phyloP scores from a whole-genome alignment of 805 yeast species.

The Maudiozyma barnettii region DNA sequence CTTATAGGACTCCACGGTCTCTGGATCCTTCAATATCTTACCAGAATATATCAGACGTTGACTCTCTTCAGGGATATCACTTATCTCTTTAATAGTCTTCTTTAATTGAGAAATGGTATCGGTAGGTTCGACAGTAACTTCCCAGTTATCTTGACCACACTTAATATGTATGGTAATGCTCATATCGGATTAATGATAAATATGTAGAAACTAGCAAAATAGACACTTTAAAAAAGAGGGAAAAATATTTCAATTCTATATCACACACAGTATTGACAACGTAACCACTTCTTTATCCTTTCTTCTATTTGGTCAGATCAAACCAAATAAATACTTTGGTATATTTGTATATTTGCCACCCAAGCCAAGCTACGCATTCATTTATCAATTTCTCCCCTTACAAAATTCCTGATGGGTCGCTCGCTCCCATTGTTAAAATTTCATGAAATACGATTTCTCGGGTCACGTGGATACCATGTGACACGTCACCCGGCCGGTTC shows the following conservation, averaged over 20 bases:
- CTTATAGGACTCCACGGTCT: constrained; percentile 65
- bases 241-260: too few species aligned
- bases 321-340: too few species aligned
- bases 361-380: too few species aligned
- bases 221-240: too few species aligned
- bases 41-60: constrained; percentile 93
- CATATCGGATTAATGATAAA: constrained; percentile 8
- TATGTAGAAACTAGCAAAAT: not conserved
- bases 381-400: too few species aligned
- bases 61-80: constrained; percentile 63
- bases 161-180: constrained; percentile 24
- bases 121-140: constrained; percentile 44
- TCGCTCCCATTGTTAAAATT: too few species aligned
- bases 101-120: constrained; percentile 63
- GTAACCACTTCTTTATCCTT: too few species aligned
- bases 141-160: constrained; percentile 73
- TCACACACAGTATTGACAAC: too few species aligned
- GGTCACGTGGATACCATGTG: not conserved
- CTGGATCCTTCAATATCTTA: constrained; percentile 78
- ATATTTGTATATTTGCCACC: too few species aligned
- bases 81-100: constrained; percentile 45
- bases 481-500: not conserved
- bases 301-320: too few species aligned
- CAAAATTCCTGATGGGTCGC: too few species aligned
- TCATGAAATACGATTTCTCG: not conserved